Percentiles rank a stretch among this genome's conserved stretches.
phyloP scores from a whole-genome alignment of 345 rosid species.

The Anastatica hierochuntica region DNA sequence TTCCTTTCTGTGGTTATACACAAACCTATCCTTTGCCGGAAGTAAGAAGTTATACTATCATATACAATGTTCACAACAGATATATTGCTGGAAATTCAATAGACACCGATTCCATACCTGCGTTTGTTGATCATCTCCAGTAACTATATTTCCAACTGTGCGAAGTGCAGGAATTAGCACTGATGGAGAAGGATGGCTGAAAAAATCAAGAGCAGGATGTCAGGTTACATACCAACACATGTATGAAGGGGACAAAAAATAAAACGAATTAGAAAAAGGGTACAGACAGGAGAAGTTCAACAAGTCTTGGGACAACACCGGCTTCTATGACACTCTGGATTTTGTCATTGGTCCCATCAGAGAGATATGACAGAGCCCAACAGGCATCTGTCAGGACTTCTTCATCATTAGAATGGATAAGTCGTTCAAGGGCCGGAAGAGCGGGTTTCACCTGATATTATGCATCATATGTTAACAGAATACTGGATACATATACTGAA shows the following conservation, averaged over 20 bases:
- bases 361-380: conserved; percentile 31
- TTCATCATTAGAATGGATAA: neutral
- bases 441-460: conserved; percentile 55
- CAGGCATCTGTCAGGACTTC: neutral
- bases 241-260: neutral
- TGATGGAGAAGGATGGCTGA: conserved; percentile 46
- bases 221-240: conserved; percentile 27
- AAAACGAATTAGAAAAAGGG: neutral
- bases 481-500: neutral
- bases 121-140: conserved; percentile 67
- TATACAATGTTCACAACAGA: neutral
- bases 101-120: conserved; percentile 23
- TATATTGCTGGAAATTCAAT: too few species aligned
- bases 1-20: neutral
- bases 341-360: conserved; percentile 69
- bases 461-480: neutral
- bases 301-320: conserved; percentile 60
- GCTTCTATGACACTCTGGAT: conserved; percentile 78
- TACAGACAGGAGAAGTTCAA: conserved; percentile 65
- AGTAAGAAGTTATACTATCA: neutral
- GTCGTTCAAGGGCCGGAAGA: neutral
- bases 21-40: neutral
- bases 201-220: conserved; percentile 25
- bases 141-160: conserved; percentile 63
- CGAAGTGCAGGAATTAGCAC: conserved; percentile 91